A percentile compares a stretch with the other conserved stretches of the same genome.
phyloP scores from a whole-genome alignment of 345 rosid species.

The Arabidopsis suecica region DNA sequence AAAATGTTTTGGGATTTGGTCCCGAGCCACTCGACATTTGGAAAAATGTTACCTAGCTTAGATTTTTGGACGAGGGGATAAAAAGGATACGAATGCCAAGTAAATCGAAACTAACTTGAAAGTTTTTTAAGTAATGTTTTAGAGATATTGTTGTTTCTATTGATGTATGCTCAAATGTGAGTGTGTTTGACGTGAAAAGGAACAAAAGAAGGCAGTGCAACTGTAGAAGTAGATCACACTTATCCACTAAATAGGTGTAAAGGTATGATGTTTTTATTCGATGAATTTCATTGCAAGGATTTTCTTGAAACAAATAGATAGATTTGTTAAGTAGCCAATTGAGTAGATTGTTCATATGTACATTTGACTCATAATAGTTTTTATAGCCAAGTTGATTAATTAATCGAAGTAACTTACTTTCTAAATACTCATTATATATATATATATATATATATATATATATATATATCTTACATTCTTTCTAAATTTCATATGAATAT shows the following conservation, averaged over 20 bases:
- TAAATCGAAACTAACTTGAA: no score
- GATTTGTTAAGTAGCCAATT: neutral
- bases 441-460: no score
- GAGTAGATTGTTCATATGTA: neutral
- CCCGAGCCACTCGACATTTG: neutral
- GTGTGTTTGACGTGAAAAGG: neutral
- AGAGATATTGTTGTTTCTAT: neutral
- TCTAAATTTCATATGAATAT: neutral
- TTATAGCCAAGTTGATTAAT: neutral
- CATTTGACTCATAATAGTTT: neutral
- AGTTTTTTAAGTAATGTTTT: no score
- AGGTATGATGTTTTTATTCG: slow-evolving; percentile 4
- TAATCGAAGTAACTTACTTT: neutral
- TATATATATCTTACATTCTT: neutral
- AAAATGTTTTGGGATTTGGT: neutral
- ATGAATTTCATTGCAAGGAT: neutral
- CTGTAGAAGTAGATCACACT: neutral
- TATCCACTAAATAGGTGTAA: slow-evolving; percentile 5
- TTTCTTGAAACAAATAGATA: no score
- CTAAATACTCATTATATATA: neutral
- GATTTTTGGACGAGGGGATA: neutral
- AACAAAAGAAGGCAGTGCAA: neutral
- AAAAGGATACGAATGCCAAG: no score
- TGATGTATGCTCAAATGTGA: neutral
- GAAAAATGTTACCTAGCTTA: neutral